A percentile compares a stretch with the other conserved stretches of the same genome.
phyloP scores from a whole-genome alignment of 192 early-diverging fungal species.

The Entomortierella beljakovae region DNA sequence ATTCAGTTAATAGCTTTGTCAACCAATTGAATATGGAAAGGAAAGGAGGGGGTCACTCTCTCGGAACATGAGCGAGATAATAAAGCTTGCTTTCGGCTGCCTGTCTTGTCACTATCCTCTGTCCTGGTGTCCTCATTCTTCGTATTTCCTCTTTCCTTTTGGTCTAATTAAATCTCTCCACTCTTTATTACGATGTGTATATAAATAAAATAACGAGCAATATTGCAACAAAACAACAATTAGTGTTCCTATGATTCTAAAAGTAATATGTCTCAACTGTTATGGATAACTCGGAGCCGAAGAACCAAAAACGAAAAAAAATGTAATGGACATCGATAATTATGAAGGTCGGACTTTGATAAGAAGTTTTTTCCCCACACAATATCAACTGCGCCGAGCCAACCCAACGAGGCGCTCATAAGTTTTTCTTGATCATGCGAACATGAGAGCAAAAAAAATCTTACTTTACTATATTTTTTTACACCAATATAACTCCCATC shows the following conservation, averaged over 20 bases:
- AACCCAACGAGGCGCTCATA: not conserved
- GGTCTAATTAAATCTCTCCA: slow-evolving; percentile 14
- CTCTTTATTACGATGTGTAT: slow-evolving; percentile 22
- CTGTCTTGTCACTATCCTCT: too few relatives aligned
- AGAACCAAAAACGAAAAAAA: too few relatives aligned
- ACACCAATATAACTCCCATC: not conserved
- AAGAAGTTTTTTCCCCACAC: slow-evolving; percentile 31
- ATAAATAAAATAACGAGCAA: slow-evolving; percentile 18
- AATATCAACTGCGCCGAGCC: not conserved
- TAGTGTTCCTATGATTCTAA: too few relatives aligned
- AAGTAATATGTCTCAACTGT: too few relatives aligned
- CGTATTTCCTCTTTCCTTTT: not conserved
- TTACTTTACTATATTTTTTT: too few relatives aligned
- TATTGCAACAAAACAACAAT: not conserved
- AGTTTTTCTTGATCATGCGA: slow-evolving; percentile 26
- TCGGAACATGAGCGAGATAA: too few relatives aligned
- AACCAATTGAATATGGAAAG: not conserved
- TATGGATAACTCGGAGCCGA: too few relatives aligned
- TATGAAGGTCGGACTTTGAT: slow-evolving; percentile 15
- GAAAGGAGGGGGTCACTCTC: not conserved
- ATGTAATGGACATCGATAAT: not conserved
- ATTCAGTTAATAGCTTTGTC: not conserved
- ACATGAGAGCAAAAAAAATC: slow-evolving; percentile 2
- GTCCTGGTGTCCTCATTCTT: not conserved
- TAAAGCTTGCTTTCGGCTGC: too few relatives aligned